A percentile compares a stretch with the other conserved stretches of the same genome.
These are phyloP conservation scores for Clarireedia monteithiana DNA, from an alignment of 2,329 filamentous ascomycete species.

Conservation along the genomic window DNA sequence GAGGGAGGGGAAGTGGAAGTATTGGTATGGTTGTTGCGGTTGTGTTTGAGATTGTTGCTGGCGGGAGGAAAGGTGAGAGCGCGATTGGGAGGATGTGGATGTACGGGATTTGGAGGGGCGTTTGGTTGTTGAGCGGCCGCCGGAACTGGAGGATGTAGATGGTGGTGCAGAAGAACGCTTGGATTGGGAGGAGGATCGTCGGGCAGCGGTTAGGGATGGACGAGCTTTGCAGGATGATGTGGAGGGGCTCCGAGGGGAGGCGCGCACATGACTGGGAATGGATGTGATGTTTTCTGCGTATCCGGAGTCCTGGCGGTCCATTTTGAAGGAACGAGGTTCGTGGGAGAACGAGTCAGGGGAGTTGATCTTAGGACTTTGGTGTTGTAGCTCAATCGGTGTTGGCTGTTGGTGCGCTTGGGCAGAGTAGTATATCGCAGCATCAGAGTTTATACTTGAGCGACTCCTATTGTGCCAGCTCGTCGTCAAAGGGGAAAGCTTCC, in stretches of 20 bases:
- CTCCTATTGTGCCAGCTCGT: conserved; percentile 21
- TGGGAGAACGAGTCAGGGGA: background rate
- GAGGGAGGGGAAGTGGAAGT: conserved; percentile 27
- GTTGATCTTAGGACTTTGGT: conserved; percentile 13
- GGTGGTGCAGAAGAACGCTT: conserved; percentile 5
- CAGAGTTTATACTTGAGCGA: conserved; percentile 23
- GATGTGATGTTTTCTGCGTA: conserved; percentile 16
- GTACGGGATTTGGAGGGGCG: conserved; percentile 11
- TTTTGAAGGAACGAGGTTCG: conserved; percentile 15
- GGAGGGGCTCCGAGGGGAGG: conserved; percentile 9
- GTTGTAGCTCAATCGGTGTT: conserved; percentile 10
- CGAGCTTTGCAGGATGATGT: conserved; percentile 10
- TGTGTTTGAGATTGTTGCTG: conserved; percentile 4
- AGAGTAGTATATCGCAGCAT: conserved; percentile 26
- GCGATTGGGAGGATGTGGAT: background rate
- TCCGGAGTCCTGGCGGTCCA: conserved; percentile 26
- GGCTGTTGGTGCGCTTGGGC: conserved; percentile 15
- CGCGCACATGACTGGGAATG: conserved; percentile 11
- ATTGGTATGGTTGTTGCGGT: conserved; percentile 16
- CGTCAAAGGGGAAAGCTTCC: conserved; percentile 14
- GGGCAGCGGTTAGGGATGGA: conserved; percentile 10
- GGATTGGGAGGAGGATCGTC: conserved; percentile 17
- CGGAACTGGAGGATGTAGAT: conserved; percentile 6
- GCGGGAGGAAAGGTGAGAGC: background rate
- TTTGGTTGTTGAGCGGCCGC: conserved; percentile 9